Evolutionary conservation across 495 filamentous ascomycete species (phyloP).

Genomic region (Hypoxylon fuscum): DNA sequence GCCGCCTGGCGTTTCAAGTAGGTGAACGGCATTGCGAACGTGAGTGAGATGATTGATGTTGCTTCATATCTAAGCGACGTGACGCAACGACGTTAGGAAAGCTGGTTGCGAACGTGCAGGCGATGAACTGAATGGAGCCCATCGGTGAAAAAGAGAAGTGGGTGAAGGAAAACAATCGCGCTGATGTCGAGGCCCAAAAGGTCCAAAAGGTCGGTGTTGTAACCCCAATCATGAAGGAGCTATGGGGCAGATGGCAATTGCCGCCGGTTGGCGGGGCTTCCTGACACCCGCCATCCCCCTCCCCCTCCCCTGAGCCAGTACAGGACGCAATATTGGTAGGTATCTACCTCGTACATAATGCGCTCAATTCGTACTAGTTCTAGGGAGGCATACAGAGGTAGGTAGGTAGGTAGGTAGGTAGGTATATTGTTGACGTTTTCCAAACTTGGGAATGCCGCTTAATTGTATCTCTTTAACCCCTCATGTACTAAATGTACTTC

Average conservation of each 20-base stretch:
- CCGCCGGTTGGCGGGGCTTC: slow-evolving; percentile 4
- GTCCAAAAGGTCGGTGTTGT: background rate
- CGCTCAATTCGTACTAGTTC: too few species aligned
- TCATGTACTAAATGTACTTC: too few species aligned
- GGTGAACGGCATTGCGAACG: slow-evolving; percentile 34
- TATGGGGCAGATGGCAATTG: background rate
- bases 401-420: too few species aligned
- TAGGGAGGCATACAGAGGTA: too few species aligned
- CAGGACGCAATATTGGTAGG: background rate
- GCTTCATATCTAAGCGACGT: slow-evolving; percentile 30
- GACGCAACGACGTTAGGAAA: background rate
- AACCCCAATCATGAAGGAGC: background rate
- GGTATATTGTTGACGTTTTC: too few species aligned
- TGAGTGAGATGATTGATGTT: slow-evolving; percentile 22
- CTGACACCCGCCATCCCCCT: background rate
- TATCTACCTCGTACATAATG: background rate
- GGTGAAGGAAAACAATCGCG: background rate
- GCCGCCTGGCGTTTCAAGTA: slow-evolving; percentile 34
- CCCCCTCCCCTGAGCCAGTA: background rate
- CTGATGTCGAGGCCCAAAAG: background rate
- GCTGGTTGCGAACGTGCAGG: background rate
- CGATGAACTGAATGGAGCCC: background rate
- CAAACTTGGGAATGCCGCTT: too few species aligned
- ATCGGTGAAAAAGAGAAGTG: background rate
- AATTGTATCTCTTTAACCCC: too few species aligned